Conservation (phyloP, 768 basidiomycete species). For the Pleurotus giganteus region DNA sequence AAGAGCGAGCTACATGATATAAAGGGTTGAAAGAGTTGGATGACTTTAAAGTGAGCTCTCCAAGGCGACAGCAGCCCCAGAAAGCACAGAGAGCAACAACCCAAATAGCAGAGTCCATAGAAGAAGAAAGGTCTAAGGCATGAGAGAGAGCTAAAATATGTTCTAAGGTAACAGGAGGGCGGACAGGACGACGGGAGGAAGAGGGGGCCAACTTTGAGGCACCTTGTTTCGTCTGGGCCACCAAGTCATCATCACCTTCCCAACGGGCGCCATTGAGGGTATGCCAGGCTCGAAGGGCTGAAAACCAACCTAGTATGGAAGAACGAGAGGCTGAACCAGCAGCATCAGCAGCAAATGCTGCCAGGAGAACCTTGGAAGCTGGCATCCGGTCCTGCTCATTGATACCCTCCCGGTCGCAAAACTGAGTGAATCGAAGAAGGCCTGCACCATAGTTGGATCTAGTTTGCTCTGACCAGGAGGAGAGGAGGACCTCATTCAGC, state of each 20-base stretch:
- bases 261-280: constrained; percentile 28
- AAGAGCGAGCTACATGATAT: constrained; percentile 13
- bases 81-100: constrained; percentile 31
- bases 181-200: constrained; percentile 8
- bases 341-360: constrained; percentile 21
- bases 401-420: constrained; percentile 25
- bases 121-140: constrained; percentile 18
- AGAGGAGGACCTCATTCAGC: constrained; percentile 2
- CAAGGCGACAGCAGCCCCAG: constrained; percentile 29
- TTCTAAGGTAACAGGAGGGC: constrained; percentile 28
- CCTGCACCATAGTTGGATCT: constrained; percentile 27
- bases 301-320: constrained; percentile 27
- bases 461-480: constrained; percentile 13
- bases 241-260: constrained; percentile 20
- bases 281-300: constrained; percentile 33
- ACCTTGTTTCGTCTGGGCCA: constrained; percentile 8
- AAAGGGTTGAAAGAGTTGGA: constrained; percentile 12
- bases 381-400: constrained; percentile 25
- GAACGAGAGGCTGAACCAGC: constrained; percentile 14
- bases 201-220: constrained; percentile 19
- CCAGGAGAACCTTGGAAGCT: constrained; percentile 23
- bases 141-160: constrained; percentile 20
- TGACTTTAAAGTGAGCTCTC: constrained; percentile 22
- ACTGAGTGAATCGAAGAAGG: constrained; percentile 29
- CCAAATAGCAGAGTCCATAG: constrained; percentile 29